A percentile compares a stretch with the other conserved stretches of the same genome.
phyloP scores from a whole-genome alignment of 257 asterid genomes.

The Nicotiana tabacum region DNA sequence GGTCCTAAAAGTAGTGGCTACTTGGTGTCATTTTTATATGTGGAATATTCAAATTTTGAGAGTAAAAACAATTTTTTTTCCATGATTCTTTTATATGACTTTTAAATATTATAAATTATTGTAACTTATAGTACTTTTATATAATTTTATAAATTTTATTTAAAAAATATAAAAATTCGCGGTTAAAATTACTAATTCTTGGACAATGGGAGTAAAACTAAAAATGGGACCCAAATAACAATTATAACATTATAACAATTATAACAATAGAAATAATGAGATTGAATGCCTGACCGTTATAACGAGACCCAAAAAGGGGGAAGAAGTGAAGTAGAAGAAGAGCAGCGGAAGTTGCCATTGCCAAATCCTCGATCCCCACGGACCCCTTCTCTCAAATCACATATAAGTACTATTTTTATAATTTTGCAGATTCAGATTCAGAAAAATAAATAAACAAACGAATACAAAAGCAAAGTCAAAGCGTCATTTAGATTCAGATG shows the following conservation, averaged over 20 bases:
- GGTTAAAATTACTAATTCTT: no score
- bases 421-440: conserved; percentile 3
- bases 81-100: no score
- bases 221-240: not conserved
- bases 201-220: no score
- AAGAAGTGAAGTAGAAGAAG: not conserved
- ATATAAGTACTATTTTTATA: not conserved
- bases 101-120: no score
- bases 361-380: not conserved
- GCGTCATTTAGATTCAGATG: conserved; percentile 1
- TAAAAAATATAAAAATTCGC: no score
- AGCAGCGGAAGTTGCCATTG: not conserved
- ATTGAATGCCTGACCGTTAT: not conserved
- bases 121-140: no score
- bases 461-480: not conserved
- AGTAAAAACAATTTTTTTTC: no score
- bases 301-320: conserved; percentile 4
- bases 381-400: not conserved
- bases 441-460: not conserved
- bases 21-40: no score
- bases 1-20: no score
- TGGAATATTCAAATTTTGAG: no score
- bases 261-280: not conserved
- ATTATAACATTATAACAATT: no score
- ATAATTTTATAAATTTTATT: no score